Percentiles rank a stretch among this genome's conserved stretches.
phyloP scores from a whole-genome alignment of 768 basidiomycete genomes.

The Candolleomyces eurysporus region DNA sequence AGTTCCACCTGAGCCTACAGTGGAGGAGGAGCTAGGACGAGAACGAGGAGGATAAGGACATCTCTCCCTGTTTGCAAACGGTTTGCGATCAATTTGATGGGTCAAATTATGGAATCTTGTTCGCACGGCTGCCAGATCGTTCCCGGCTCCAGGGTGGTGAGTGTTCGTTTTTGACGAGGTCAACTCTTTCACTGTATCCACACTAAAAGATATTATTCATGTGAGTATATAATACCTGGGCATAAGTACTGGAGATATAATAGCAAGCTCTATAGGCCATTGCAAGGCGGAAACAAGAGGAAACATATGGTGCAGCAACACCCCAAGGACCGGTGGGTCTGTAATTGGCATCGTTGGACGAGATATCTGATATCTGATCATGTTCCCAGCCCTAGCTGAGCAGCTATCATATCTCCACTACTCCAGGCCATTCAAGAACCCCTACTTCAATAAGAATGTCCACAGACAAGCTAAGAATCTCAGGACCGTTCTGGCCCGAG shows the following conservation, averaged over 20 bases:
- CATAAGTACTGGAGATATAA: background rate
- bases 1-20: too few species aligned
- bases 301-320: constrained; percentile 46
- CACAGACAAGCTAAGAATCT: constrained; percentile 76
- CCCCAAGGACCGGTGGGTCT: constrained; percentile 39
- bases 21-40: too few species aligned
- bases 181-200: too few species aligned
- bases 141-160: too few species aligned
- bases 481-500: constrained; percentile 74
- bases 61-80: too few species aligned
- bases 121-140: too few species aligned
- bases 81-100: too few species aligned
- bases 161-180: too few species aligned
- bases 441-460: constrained; percentile 63
- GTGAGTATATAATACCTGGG: background rate
- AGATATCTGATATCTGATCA: background rate
- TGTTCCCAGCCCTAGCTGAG: constrained; percentile 59
- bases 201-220: background rate
- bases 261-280: constrained; percentile 32
- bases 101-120: too few species aligned
- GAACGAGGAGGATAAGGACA: too few species aligned
- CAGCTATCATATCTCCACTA: constrained; percentile 70
- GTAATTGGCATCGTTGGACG: background rate
- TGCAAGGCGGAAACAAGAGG: constrained; percentile 40
- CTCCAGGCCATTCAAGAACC: constrained; percentile 79